phyloP scores from a whole-genome alignment of 306 rosid species.

The Rubus idaeus region DNA sequence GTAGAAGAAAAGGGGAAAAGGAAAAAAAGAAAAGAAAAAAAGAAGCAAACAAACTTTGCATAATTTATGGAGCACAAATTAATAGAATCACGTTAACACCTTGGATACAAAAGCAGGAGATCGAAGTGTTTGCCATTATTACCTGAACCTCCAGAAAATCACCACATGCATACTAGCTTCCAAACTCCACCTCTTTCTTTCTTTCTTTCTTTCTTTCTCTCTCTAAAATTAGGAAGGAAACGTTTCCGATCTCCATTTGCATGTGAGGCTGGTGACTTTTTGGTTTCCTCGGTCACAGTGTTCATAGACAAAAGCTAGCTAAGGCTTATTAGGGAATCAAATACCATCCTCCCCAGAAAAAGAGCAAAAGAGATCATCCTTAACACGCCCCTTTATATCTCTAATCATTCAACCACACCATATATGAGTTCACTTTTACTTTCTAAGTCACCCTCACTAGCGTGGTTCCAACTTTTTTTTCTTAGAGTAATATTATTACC shows the following conservation, averaged over 20 bases:
- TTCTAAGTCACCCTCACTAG: background rate
- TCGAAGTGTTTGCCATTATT: background rate
- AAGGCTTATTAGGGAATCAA: constrained; percentile 12
- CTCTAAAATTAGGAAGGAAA: background rate
- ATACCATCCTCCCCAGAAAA: background rate
- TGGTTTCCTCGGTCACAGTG: constrained; percentile 19
- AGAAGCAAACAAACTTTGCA: background rate
- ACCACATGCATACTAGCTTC: constrained; percentile 3
- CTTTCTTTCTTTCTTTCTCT: background rate
- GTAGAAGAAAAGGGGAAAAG: background rate
- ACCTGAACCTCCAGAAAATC: background rate
- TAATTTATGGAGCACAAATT: background rate
- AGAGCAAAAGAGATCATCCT: constrained; percentile 26
- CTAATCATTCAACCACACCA: constrained; percentile 60
- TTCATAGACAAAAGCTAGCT: constrained; percentile 7
- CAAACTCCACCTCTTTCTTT: constrained; percentile 11
- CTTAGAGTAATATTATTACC: no score
- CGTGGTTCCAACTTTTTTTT: no score
- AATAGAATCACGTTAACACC: constrained; percentile 1
- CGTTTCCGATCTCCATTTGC: constrained; percentile 10
- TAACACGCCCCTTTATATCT: constrained; percentile 26
- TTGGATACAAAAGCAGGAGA: background rate
- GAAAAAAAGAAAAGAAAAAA: background rate
- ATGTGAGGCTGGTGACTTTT: constrained; percentile 21
- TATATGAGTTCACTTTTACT: constrained; percentile 4